Evolutionary conservation across 306 rosid genomes (phyloP).

Genomic region (Lablab purpureus): DNA sequence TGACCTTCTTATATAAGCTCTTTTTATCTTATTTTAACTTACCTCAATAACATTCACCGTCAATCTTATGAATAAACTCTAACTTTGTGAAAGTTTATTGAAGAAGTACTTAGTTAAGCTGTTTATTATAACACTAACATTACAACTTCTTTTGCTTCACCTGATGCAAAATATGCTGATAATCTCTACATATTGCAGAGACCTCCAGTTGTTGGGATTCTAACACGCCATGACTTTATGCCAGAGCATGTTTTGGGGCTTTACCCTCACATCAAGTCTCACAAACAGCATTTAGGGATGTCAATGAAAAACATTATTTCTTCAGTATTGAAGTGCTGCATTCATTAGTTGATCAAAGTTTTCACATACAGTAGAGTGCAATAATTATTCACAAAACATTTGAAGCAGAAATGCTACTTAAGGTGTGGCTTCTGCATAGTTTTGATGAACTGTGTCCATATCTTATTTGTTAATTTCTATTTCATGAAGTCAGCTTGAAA

Average conservation of each 20-base stretch:
- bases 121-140: background rate
- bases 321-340: slow-evolving; percentile 16
- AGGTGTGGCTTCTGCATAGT: slow-evolving; percentile 36
- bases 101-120: background rate
- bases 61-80: background rate
- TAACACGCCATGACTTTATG: slow-evolving; percentile 93
- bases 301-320: slow-evolving; percentile 27
- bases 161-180: slow-evolving; percentile 38
- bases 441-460: slow-evolving; percentile 17
- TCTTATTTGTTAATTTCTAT: slow-evolving; percentile 23
- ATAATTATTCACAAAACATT: slow-evolving; percentile 2
- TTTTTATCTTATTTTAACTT: background rate
- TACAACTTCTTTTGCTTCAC: slow-evolving; percentile 28
- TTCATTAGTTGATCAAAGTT: slow-evolving; percentile 4
- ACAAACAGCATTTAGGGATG: slow-evolving; percentile 48
- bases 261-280: slow-evolving; percentile 63
- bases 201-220: slow-evolving; percentile 85
- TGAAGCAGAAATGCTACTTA: slow-evolving; percentile 11
- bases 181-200: slow-evolving; percentile 65
- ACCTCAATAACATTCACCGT: background rate
- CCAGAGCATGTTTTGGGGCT: slow-evolving; percentile 84
- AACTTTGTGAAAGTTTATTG: background rate
- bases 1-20: background rate
- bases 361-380: slow-evolving; percentile 4
- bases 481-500: background rate